phyloP scores from a whole-genome alignment of 805 yeast genomes.

The Komagataella pastoris region DNA sequence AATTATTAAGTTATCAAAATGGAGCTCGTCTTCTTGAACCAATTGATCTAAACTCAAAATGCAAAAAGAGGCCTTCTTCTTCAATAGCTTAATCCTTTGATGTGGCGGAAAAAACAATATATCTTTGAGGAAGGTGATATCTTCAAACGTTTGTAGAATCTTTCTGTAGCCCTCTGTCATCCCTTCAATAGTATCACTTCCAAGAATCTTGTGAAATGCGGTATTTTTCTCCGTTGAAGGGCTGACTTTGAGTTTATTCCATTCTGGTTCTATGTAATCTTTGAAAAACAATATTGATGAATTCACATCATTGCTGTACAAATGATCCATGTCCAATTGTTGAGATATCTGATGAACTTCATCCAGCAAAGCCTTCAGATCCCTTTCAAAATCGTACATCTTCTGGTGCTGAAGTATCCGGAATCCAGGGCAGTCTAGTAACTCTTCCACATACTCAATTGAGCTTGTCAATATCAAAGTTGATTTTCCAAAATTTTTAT shows the following conservation, averaged over 20 bases:
- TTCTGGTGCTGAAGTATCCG: background rate
- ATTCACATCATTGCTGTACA: background rate
- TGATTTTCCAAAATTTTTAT: conserved; percentile 11
- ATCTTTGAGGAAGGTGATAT: background rate
- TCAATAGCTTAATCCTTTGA: background rate
- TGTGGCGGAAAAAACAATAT: background rate
- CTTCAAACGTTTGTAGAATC: background rate
- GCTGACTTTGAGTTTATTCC: background rate
- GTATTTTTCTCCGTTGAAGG: background rate
- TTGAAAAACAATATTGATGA: background rate
- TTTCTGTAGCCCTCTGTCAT: background rate
- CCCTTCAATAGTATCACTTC: background rate
- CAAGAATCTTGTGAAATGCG: background rate
- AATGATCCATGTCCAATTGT: background rate
- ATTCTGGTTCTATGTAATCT: background rate
- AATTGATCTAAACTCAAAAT: background rate
- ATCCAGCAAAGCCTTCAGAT: background rate
- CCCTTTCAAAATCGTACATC: background rate
- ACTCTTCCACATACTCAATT: background rate
- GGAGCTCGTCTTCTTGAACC: background rate
- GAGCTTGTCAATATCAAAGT: conserved; percentile 11
- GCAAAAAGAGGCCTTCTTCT: background rate
- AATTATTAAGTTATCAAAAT: background rate
- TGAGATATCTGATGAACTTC: background rate
- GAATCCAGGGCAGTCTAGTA: background rate